phyloP scores from a whole-genome alignment of 116 monocot species.

The Trichopus zeylanicus region DNA sequence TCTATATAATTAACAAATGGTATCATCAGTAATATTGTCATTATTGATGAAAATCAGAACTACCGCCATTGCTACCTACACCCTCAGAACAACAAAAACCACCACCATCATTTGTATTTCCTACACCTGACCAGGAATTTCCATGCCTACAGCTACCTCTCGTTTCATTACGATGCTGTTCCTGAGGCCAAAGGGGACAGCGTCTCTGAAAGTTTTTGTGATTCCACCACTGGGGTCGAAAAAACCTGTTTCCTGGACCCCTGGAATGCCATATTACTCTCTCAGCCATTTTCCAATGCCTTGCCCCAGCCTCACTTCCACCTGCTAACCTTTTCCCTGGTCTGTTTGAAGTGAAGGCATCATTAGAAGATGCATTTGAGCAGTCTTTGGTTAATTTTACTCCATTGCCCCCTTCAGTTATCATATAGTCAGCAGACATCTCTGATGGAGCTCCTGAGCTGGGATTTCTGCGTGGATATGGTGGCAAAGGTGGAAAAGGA shows the following conservation, averaged over 20 bases:
- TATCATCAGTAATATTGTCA: slow-evolving; percentile 4
- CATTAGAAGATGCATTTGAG: neutral
- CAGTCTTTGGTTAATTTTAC: neutral
- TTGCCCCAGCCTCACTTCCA: neutral
- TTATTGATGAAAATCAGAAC: slow-evolving; percentile 4
- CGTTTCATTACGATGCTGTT: slow-evolving; percentile 4
- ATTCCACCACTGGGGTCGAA: slow-evolving; percentile 5
- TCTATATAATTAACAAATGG: slow-evolving; percentile 12
- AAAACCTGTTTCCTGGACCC: slow-evolving; percentile 16
- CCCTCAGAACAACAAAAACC: slow-evolving; percentile 2
- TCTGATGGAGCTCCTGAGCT: neutral
- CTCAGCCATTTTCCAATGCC: neutral
- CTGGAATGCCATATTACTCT: slow-evolving; percentile 20
- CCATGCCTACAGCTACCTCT: slow-evolving; percentile 6
- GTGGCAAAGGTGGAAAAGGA: slow-evolving; percentile 62
- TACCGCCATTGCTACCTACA: slow-evolving; percentile 12
- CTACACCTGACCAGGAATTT: neutral
- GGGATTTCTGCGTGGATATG: slow-evolving; percentile 37
- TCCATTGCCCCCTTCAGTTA: no score
- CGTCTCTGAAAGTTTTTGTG: slow-evolving; percentile 11
- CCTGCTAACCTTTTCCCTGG: neutral
- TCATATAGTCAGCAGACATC: no score
- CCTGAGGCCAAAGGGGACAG: slow-evolving; percentile 13
- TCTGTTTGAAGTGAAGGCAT: slow-evolving; percentile 1
- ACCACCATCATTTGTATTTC: slow-evolving; percentile 5